These are phyloP conservation scores for Suhomyces panamericanus DNA, from an alignment of 1,139 yeast genomes.

Conservation along the genomic window DNA sequence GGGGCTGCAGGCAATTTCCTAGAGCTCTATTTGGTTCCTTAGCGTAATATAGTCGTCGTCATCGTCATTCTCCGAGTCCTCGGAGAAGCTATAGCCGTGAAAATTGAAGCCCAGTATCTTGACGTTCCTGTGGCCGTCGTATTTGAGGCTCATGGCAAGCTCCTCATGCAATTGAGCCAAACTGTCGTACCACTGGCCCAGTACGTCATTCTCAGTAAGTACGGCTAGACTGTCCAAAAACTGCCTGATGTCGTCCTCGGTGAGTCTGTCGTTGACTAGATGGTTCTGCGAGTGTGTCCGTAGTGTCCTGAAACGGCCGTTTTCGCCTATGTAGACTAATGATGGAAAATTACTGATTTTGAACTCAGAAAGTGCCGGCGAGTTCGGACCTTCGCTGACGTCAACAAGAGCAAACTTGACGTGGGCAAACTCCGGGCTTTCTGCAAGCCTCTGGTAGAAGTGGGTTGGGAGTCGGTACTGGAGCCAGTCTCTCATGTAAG, in stretches of 20 bases:
- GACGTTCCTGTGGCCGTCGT: slow-evolving; percentile 15
- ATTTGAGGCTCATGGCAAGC: slow-evolving; percentile 14
- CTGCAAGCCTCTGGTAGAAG: slow-evolving; percentile 34
- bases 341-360: slow-evolving; percentile 40
- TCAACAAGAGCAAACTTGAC: slow-evolving; percentile 30
- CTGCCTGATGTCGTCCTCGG: slow-evolving; percentile 19
- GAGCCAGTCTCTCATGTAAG: slow-evolving; percentile 32
- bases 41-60: slow-evolving; percentile 25
- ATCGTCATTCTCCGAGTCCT: slow-evolving; percentile 12
- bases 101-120: slow-evolving; percentile 24
- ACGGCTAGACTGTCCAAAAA: slow-evolving; percentile 25
- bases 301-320: slow-evolving; percentile 25
- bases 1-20: too few species aligned
- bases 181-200: slow-evolving; percentile 21
- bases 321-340: slow-evolving; percentile 25
- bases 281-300: slow-evolving; percentile 31
- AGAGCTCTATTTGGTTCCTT: slow-evolving; percentile 19
- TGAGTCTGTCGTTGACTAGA: slow-evolving; percentile 21
- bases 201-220: slow-evolving; percentile 15
- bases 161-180: slow-evolving; percentile 15
- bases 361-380: slow-evolving; percentile 25
- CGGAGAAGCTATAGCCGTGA: slow-evolving; percentile 12
- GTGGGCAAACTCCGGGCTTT: slow-evolving; percentile 9
- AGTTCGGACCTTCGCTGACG: slow-evolving; percentile 22
- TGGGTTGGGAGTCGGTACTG: slow-evolving; percentile 36